phyloP scores from a whole-genome alignment of 1,284 basidiomycete genomes.

The Megacollybia platyphylla region DNA sequence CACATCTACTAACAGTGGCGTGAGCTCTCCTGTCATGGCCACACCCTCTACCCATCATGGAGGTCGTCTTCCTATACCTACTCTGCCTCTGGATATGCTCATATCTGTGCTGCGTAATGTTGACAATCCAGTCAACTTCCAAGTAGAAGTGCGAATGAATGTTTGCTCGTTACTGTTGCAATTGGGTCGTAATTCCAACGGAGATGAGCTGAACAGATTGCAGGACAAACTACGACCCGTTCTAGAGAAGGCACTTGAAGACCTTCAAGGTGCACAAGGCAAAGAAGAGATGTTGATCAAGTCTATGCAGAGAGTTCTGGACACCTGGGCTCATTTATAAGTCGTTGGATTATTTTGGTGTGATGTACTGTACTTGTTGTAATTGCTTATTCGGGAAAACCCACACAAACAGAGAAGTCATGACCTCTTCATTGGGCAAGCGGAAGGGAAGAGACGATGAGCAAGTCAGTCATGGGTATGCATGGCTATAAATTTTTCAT shows the following conservation, averaged over 20 bases:
- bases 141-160: conserved; percentile 61
- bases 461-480: conserved; percentile 22
- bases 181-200: conserved; percentile 36
- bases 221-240: conserved; percentile 36
- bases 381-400: neutral
- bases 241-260: conserved; percentile 34
- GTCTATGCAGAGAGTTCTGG: conserved; percentile 28
- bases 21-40: conserved; percentile 27
- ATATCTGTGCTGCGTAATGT: conserved; percentile 42
- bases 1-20: conserved; percentile 26
- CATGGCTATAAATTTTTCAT: neutral
- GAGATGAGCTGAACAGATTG: conserved; percentile 32
- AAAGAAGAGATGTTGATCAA: conserved; percentile 33
- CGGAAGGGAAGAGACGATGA: conserved; percentile 36
- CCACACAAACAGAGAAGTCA: neutral
- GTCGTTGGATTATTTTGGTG: neutral
- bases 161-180: conserved; percentile 59
- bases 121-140: conserved; percentile 40
- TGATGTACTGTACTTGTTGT: neutral
- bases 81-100: conserved; percentile 54
- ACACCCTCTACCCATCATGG: conserved; percentile 19
- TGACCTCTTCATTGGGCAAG: conserved; percentile 30
- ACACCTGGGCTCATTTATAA: conserved; percentile 23
- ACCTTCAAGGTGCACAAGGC: conserved; percentile 16
- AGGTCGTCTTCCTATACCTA: conserved; percentile 27